Base-by-base conservation (phyloP, 2,329 filamentous ascomycete genomes). In the Scedosporium boydii region DNA sequence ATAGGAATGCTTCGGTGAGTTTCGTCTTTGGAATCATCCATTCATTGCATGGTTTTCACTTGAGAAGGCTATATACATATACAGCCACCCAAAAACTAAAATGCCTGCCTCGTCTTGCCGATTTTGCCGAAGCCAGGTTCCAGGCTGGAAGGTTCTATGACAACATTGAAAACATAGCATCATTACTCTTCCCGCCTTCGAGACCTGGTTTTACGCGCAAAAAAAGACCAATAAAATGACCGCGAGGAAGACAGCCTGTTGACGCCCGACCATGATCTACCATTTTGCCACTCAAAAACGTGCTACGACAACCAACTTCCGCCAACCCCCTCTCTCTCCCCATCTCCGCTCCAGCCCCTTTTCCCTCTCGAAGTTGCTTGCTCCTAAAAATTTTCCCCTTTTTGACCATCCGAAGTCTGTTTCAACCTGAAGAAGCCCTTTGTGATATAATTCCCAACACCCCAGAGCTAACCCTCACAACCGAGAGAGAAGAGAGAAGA, bases 341-440 rank as follows among this genome's bases (percentile, higher is more conserved):
- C 41, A 29, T 38, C 34, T 44, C 26, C 38, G 42, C 21, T 48
- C 29, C n/a, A 59, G n/a, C 42, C 18, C 38, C 34, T 18, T 16
- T 46, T 48, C 42, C 21, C 58, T 59, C 58, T 46, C 27, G n/a
- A 14, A 14, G n/a, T 27, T 59, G 26, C 58, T 38, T 38, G 34
- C 34, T 38, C 34, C 34, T 38, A 38, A 23, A 56, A n/a, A 18
- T 48, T 16, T 46, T 59, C 10, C 58, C 38, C 44, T 16, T 21
- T 59, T 41, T 55, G 27, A n/a, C 18, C 53, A 46, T 58, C 41
- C 51, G 63, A 38, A 38, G 58, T 59, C 62, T 62, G 56, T 38
- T 55, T 64, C 62, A 62, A 60, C 64, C 53, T 62, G 64, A 64
- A 65, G 64, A 63, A 65, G 63, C 58, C 65, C 57, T 38, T 67